phyloP scores from a whole-genome alignment of 352 stramenopile species.

The Pythium myriotylum region DNA sequence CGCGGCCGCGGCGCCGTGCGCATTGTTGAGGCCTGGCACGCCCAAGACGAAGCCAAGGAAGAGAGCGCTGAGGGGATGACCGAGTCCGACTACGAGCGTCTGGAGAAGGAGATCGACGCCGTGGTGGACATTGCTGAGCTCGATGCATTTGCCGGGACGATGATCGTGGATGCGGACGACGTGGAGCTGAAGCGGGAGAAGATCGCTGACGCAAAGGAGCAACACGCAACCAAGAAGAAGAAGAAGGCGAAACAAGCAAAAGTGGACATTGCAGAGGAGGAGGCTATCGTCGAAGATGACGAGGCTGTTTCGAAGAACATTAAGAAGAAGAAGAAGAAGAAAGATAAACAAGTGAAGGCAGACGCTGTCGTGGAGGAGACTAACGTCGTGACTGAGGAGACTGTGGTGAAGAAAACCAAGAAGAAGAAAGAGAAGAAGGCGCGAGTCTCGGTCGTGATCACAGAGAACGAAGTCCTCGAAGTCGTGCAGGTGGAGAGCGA shows the following conservation, averaged over 20 bases:
- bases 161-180: slow-evolving; percentile 31
- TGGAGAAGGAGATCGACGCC: slow-evolving; percentile 25
- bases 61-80: slow-evolving; percentile 2
- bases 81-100: slow-evolving; percentile 23
- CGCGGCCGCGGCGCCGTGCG: slow-evolving; percentile 8
- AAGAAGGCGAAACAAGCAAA: too few species aligned
- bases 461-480: slow-evolving; percentile 13
- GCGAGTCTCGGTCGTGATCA: slow-evolving; percentile 14
- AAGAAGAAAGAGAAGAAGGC: slow-evolving; percentile 26
- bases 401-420: slow-evolving; percentile 10
- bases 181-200: slow-evolving; percentile 16
- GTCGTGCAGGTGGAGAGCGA: slow-evolving; percentile 16
- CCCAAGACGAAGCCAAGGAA: background rate
- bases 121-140: slow-evolving; percentile 22
- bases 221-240: slow-evolving; percentile 5
- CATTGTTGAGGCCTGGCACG: slow-evolving; percentile 16
- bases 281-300: too few species aligned
- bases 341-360: background rate
- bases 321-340: slow-evolving; percentile 24
- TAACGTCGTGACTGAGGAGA: background rate
- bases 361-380: background rate
- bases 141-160: slow-evolving; percentile 25
- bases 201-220: background rate
- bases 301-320: too few species aligned
- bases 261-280: too few species aligned